Evolutionary conservation across 2,329 filamentous ascomycete species (phyloP).

Genomic region (Diatrype stigma): DNA sequence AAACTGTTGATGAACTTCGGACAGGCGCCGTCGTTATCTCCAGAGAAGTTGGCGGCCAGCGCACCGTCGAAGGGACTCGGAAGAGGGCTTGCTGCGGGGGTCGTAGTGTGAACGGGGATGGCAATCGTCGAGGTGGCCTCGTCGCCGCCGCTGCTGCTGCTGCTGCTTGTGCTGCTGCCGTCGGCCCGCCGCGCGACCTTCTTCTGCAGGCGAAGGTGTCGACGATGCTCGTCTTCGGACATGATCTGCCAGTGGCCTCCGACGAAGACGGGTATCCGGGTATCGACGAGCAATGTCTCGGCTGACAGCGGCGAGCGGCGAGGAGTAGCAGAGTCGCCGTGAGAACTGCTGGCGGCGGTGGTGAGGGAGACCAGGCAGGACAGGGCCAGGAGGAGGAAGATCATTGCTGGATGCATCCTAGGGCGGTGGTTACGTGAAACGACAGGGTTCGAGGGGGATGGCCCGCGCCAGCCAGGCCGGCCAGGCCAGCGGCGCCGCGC

Average conservation of each 20-base stretch:
- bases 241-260: constrained; percentile 34
- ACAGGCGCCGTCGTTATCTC: constrained; percentile 48
- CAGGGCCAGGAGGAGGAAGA: constrained; percentile 27
- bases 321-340: constrained; percentile 18
- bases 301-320: constrained; percentile 13
- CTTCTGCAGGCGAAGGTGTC: constrained; percentile 17
- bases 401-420: constrained; percentile 25
- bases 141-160: constrained; percentile 10
- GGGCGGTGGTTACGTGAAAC: constrained; percentile 20
- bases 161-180: constrained; percentile 4
- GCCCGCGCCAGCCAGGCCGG: constrained; percentile 9
- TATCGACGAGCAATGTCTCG: constrained; percentile 34
- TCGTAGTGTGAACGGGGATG: constrained; percentile 24
- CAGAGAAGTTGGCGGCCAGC: constrained; percentile 58
- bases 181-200: constrained; percentile 5
- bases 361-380: constrained; percentile 22
- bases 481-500: constrained; percentile 10
- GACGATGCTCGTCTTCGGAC: constrained; percentile 30
- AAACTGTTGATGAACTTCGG: constrained; percentile 65
- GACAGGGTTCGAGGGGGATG: constrained; percentile 15
- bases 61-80: constrained; percentile 66
- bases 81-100: constrained; percentile 37
- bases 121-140: constrained; percentile 26
- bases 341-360: constrained; percentile 20
- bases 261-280: constrained; percentile 28